Evolutionary conservation across 768 basidiomycete species (phyloP).

Genomic region (Podaxis sp.): DNA sequence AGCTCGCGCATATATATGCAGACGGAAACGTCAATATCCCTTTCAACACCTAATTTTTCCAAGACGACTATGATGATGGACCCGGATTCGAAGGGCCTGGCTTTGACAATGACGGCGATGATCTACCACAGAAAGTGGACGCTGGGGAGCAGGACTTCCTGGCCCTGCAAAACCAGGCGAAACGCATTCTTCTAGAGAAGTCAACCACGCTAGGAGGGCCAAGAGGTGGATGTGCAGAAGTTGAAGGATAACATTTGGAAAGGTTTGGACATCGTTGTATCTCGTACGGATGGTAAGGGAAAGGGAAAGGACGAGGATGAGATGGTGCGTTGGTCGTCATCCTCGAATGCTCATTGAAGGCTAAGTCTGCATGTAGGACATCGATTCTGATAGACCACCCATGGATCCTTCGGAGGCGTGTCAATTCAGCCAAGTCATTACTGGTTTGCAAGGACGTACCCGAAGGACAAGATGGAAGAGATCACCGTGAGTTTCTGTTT

Average conservation of each 20-base stretch:
- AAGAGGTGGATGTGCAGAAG: slow-evolving; percentile 97
- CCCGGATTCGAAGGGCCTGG: slow-evolving; percentile 66
- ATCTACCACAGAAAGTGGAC: slow-evolving; percentile 29
- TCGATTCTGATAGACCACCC: too few species aligned
- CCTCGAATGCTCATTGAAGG: too few species aligned
- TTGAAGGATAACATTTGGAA: slow-evolving; percentile 99
- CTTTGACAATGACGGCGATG: slow-evolving; percentile 44
- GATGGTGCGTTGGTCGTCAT: not conserved
- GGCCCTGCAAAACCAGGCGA: slow-evolving; percentile 72
- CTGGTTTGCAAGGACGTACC: too few species aligned
- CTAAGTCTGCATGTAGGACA: too few species aligned
- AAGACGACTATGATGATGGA: slow-evolving; percentile 85
- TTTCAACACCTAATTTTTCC: slow-evolving; percentile 97
- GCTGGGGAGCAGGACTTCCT: slow-evolving; percentile 85
- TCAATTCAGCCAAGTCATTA: too few species aligned
- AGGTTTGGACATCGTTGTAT: slow-evolving; percentile 75
- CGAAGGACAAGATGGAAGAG: too few species aligned
- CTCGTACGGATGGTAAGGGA: slow-evolving; percentile 34
- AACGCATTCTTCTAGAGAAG: slow-evolving; percentile 82
- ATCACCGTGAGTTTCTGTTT: too few species aligned
- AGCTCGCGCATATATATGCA: slow-evolving; percentile 20
- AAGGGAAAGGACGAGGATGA: slow-evolving; percentile 40
- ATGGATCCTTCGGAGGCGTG: too few species aligned
- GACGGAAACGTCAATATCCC: slow-evolving; percentile 62
- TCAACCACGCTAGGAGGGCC: slow-evolving; percentile 93